These are phyloP conservation scores for Aphanomyces invadans DNA, from an alignment of 352 stramenopile genomes.

Conservation along the genomic window DNA sequence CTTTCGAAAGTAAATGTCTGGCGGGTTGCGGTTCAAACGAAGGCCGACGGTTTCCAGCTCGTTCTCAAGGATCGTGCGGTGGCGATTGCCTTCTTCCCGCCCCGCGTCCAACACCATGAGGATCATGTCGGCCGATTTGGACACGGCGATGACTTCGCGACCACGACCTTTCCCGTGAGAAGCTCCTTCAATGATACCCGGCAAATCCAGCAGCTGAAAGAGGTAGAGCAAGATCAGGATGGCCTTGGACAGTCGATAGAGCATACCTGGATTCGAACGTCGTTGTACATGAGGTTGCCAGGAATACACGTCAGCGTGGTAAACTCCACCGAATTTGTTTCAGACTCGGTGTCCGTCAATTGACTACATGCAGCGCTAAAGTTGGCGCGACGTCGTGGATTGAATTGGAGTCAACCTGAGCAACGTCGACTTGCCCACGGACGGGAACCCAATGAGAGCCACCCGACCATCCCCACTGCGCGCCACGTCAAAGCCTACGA, in stretches of 20 bases:
- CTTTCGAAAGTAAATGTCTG: slow-evolving; percentile 95
- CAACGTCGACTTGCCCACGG: slow-evolving; percentile 85
- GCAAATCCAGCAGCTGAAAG: slow-evolving; percentile 93
- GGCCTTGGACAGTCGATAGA: background rate
- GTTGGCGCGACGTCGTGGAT: too few species aligned
- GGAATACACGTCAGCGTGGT: slow-evolving; percentile 98
- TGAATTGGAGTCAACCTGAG: slow-evolving; percentile 38
- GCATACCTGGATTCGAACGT: slow-evolving; percentile 90
- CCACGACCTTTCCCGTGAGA: slow-evolving; percentile 96
- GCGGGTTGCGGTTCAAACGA: slow-evolving; percentile 94
- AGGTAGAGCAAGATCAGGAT: background rate
- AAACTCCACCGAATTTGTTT: slow-evolving; percentile 97
- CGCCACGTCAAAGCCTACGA: slow-evolving; percentile 89
- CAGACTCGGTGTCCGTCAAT: slow-evolving; percentile 94
- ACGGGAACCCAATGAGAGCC: slow-evolving; percentile 92
- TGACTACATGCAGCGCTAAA: too few species aligned
- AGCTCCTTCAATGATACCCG: slow-evolving; percentile 99
- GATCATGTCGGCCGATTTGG: slow-evolving; percentile 98
- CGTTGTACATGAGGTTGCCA: slow-evolving; percentile 94
- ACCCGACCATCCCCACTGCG: slow-evolving; percentile 95
- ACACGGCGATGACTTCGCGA: slow-evolving; percentile 98
- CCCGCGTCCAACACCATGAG: slow-evolving; percentile 98
- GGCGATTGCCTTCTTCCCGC: slow-evolving; percentile 96
- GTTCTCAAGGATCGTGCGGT: slow-evolving; percentile 95
- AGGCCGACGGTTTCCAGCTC: slow-evolving; percentile 98